Evolutionary conservation across 169 alveolate genomes (phyloP).

Genomic region (Hammondia hammondi): DNA sequence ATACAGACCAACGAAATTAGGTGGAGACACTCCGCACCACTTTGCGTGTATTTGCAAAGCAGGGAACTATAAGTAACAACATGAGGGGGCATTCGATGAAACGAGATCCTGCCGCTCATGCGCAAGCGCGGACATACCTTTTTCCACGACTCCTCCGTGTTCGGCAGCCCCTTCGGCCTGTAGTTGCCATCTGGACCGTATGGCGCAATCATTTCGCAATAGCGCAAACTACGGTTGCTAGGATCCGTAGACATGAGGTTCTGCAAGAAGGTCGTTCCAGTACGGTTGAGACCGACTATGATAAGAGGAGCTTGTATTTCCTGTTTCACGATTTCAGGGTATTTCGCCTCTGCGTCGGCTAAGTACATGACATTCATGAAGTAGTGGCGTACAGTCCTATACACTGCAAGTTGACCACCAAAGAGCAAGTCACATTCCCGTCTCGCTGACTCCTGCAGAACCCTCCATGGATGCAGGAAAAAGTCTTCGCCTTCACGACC

Average conservation of each 20-base stretch:
- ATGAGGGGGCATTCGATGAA: neutral
- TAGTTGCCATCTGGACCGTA: slow-evolving; percentile 68
- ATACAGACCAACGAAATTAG: neutral
- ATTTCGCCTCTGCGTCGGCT: slow-evolving; percentile 43
- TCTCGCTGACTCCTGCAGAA: slow-evolving; percentile 57
- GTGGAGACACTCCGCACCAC: neutral
- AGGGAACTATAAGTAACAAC: neutral
- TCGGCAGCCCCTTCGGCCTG: slow-evolving; percentile 67
- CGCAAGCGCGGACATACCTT: slow-evolving; percentile 32
- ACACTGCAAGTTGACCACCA: slow-evolving; percentile 67
- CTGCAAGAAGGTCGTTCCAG: slow-evolving; percentile 73
- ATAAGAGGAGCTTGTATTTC: slow-evolving; percentile 57
- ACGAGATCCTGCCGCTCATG: neutral
- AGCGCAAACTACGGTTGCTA: slow-evolving; percentile 62
- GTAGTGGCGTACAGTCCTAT: slow-evolving; percentile 68
- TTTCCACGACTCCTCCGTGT: slow-evolving; percentile 72
- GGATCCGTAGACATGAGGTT: slow-evolving; percentile 67
- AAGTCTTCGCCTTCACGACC: slow-evolving; percentile 61
- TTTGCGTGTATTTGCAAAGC: neutral
- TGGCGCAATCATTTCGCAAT: slow-evolving; percentile 71
- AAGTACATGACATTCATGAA: slow-evolving; percentile 68
- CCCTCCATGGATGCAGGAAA: slow-evolving; percentile 63
- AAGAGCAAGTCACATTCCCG: slow-evolving; percentile 68
- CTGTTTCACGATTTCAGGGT: slow-evolving; percentile 67
- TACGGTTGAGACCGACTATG: slow-evolving; percentile 71